These are phyloP conservation scores for Monosporascus sp. DNA, from an alignment of 2,329 filamentous ascomycete genomes.

Conservation along the genomic window DNA sequence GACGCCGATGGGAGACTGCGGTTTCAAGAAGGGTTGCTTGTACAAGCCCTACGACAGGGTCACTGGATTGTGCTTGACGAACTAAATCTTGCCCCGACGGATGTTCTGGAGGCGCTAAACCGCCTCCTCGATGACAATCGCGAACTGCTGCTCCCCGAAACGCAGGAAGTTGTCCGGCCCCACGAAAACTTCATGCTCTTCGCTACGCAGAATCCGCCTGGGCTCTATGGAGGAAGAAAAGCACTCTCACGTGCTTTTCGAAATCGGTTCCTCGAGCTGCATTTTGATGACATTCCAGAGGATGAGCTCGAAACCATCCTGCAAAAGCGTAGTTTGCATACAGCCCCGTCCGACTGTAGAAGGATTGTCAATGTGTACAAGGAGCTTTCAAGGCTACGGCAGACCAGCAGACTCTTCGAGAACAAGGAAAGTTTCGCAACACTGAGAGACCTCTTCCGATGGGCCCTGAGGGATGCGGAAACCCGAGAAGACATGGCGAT, in stretches of 20 bases:
- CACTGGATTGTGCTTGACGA: constrained; percentile 99
- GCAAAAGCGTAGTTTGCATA: constrained; percentile 77
- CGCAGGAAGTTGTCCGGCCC: constrained; percentile 86
- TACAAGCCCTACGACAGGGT: constrained; percentile 85
- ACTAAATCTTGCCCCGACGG: constrained; percentile 91
- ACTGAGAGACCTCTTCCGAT: constrained; percentile 89
- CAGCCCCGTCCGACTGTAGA: constrained; percentile 85
- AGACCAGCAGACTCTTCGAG: constrained; percentile 89
- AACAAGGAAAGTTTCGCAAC: constrained; percentile 98
- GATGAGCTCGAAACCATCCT: constrained; percentile 89
- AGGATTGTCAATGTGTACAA: constrained; percentile 92
- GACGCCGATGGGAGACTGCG: constrained; percentile 75
- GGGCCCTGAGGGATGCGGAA: constrained; percentile 82
- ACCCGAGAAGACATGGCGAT: constrained; percentile 82
- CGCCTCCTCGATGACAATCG: constrained; percentile 93
- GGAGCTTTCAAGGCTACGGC: constrained; percentile 82
- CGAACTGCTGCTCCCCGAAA: constrained; percentile 92
- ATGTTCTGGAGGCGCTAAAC: constrained; percentile 94
- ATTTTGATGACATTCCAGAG: constrained; percentile 97
- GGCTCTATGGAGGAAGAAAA: constrained; percentile 92
- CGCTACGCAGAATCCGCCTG: constrained; percentile 94
- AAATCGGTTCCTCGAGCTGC: constrained; percentile 93
- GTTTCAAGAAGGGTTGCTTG: constrained; percentile 91
- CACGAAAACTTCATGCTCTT: constrained; percentile 97
- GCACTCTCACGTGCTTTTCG: constrained; percentile 89